A percentile compares a stretch with the other conserved stretches of the same genome.
phyloP scores from a whole-genome alignment of 139 green algal species.

The Chloropicon primus region DNA sequence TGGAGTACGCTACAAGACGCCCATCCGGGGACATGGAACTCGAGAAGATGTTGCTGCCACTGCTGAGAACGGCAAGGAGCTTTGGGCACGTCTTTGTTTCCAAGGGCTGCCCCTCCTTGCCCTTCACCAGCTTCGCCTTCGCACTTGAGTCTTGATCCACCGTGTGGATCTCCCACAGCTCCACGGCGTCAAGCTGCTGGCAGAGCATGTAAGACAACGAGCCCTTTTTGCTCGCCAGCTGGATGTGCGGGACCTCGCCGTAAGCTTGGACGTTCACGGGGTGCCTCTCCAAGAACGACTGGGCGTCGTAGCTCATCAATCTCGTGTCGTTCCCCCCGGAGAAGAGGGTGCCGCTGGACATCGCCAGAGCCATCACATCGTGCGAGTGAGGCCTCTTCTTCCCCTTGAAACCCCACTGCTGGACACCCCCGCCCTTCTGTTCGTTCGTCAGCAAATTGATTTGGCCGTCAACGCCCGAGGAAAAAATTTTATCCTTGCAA shows the following conservation, averaged over 20 bases:
- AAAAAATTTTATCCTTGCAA: background rate
- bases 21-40: background rate
- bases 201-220: background rate
- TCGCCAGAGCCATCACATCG: background rate
- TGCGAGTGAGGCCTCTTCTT: background rate
- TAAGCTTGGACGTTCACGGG: background rate
- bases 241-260: background rate
- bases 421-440: background rate
- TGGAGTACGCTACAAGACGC: background rate
- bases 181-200: background rate
- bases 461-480: background rate
- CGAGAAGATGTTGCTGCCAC: background rate
- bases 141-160: background rate
- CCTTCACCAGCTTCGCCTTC: background rate
- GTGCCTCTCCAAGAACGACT: background rate
- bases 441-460: background rate
- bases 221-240: background rate
- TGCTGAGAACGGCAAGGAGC: background rate
- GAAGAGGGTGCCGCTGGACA: background rate
- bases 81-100: background rate
- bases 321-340: background rate
- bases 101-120: background rate
- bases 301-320: background rate
- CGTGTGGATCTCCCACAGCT: background rate
- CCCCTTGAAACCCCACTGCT: background rate